These are phyloP conservation scores for Somion occarium DNA, from an alignment of 1,284 basidiomycete genomes.

Conservation along the genomic window DNA sequence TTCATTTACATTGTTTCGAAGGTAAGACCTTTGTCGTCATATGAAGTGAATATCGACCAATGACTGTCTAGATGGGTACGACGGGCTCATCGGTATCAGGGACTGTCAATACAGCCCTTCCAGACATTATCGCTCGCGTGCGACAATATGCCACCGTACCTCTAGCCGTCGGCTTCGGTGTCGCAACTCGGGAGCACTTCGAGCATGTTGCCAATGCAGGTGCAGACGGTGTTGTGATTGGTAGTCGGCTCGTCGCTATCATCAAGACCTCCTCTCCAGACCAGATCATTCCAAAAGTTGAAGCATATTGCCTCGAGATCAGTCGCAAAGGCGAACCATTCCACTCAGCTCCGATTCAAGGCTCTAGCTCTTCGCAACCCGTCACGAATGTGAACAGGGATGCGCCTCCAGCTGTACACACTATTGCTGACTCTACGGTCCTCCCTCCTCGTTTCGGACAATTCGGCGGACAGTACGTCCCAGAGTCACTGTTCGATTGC, in stretches of 20 bases:
- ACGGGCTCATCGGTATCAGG: slow-evolving; percentile 85
- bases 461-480: slow-evolving; percentile 97
- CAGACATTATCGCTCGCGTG: slow-evolving; percentile 73
- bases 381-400: slow-evolving; percentile 22
- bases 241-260: slow-evolving; percentile 79
- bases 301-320: slow-evolving; percentile 72
- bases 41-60: background rate
- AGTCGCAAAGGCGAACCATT: slow-evolving; percentile 50
- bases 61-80: slow-evolving; percentile 80
- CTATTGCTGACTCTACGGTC: slow-evolving; percentile 35
- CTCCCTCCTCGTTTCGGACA: slow-evolving; percentile 88
- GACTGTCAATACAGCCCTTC: slow-evolving; percentile 72
- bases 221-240: slow-evolving; percentile 94
- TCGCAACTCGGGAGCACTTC: slow-evolving; percentile 91
- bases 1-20: slow-evolving; percentile 98
- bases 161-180: slow-evolving; percentile 95
- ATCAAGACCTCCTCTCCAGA: slow-evolving; percentile 64
- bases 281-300: slow-evolving; percentile 56
- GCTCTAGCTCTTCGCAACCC: slow-evolving; percentile 13
- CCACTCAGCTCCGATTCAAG: slow-evolving; percentile 11
- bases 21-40: slow-evolving; percentile 34
- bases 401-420: slow-evolving; percentile 25
- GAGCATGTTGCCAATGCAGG: slow-evolving; percentile 81
- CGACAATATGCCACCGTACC: slow-evolving; percentile 74
- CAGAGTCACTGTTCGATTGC: slow-evolving; percentile 91